Percentiles rank a stretch among this genome's conserved stretches.
Evolutionary conservation across 306 rosid species (phyloP).

Genomic region (Trichosanthes truncata): DNA sequence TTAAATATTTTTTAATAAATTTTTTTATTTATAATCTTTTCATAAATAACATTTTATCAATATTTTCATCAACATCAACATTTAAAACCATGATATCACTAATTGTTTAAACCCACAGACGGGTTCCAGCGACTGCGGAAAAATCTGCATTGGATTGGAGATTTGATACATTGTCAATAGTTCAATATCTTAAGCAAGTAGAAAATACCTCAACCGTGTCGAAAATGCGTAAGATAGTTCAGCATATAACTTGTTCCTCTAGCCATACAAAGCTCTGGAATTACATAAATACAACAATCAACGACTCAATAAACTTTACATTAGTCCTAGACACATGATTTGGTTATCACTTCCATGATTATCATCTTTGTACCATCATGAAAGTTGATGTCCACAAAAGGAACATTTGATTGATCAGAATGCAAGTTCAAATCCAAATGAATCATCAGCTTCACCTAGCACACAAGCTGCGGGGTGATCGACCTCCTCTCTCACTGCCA

Average conservation of each 20-base stretch:
- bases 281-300: slow-evolving; percentile 28
- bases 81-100: no score
- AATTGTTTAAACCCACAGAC: not conserved
- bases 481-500: slow-evolving; percentile 63
- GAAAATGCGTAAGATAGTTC: slow-evolving; percentile 32
- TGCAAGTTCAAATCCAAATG: not conserved
- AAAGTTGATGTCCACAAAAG: slow-evolving; percentile 18
- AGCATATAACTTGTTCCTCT: slow-evolving; percentile 32
- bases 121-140: not conserved
- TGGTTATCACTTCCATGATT: slow-evolving; percentile 30
- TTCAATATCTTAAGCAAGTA: not conserved
- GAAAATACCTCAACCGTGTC: slow-evolving; percentile 6
- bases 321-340: slow-evolving; percentile 29
- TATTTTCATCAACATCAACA: no score
- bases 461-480: slow-evolving; percentile 58
- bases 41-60: no score
- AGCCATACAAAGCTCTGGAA: slow-evolving; percentile 29
- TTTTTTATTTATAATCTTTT: no score
- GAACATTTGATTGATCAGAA: slow-evolving; percentile 6
- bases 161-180: not conserved
- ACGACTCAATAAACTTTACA: slow-evolving; percentile 44
- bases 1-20: no score
- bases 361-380: slow-evolving; percentile 15
- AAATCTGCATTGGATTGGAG: not conserved
- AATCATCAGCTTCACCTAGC: slow-evolving; percentile 38